phyloP scores from a whole-genome alignment of 2,329 filamentous ascomycete genomes.

The Paradendryphiella salina region DNA sequence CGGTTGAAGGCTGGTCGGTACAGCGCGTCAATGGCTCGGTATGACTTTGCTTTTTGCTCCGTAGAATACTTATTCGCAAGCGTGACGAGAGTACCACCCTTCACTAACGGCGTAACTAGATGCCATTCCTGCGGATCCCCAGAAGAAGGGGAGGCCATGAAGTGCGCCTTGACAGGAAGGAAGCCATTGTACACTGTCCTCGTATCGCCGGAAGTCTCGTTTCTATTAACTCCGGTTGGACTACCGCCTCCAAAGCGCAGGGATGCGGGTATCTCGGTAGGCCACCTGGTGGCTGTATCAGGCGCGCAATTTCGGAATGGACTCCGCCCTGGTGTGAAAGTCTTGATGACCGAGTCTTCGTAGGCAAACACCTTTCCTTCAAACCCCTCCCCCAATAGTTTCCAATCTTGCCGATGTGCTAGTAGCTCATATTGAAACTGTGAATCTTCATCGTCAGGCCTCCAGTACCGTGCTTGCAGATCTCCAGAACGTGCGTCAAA shows the following conservation, averaged over 20 bases:
- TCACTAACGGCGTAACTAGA: slow-evolving; percentile 25
- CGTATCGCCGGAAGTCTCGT: neutral
- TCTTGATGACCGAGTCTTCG: slow-evolving; percentile 33
- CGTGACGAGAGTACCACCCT: slow-evolving; percentile 16
- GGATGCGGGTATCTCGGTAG: slow-evolving; percentile 36
- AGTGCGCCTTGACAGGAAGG: slow-evolving; percentile 22
- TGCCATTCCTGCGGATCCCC: slow-evolving; percentile 22
- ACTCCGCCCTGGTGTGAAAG: slow-evolving; percentile 28
- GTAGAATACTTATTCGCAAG: slow-evolving; percentile 12
- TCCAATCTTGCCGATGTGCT: slow-evolving; percentile 25
- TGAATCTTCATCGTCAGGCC: slow-evolving; percentile 10
- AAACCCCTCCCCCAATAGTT: slow-evolving; percentile 26
- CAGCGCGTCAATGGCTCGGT: slow-evolving; percentile 26
- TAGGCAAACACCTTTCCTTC: slow-evolving; percentile 32
- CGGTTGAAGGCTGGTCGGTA: slow-evolving; percentile 37
- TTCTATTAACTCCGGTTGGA: neutral
- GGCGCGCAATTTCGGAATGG: slow-evolving; percentile 34
- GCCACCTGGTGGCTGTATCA: slow-evolving; percentile 22
- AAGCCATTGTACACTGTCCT: slow-evolving; percentile 13
- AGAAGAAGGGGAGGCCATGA: slow-evolving; percentile 19
- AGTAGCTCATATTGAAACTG: slow-evolving; percentile 24
- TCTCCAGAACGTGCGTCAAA: slow-evolving; percentile 9
- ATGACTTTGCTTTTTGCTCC: neutral
- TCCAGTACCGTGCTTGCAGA: slow-evolving; percentile 1
- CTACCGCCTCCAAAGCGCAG: slow-evolving; percentile 21